phyloP scores from a whole-genome alignment of 176 grass and related monocot genomes.

The Carex kokanica region DNA sequence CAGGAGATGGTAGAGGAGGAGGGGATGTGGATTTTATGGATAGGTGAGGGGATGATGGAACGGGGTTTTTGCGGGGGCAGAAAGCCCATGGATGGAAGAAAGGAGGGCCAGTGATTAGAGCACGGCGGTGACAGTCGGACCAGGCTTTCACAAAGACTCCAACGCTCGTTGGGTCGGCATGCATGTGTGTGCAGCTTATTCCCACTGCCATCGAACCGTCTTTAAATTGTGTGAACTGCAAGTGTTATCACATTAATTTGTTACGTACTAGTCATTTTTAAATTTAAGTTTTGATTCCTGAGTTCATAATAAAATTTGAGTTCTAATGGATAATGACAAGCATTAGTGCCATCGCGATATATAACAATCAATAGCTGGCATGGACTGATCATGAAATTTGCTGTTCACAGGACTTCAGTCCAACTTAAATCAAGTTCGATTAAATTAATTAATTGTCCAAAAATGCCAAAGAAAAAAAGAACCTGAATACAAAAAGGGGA shows the following conservation, averaged over 20 bases:
- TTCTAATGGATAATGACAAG: neutral
- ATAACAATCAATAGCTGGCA: neutral
- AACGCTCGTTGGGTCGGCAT: conserved; percentile 69
- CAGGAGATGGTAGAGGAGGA: neutral
- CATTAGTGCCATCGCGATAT: neutral
- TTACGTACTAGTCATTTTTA: neutral
- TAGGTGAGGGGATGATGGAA: conserved; percentile 35
- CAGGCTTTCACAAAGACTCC: conserved; percentile 56
- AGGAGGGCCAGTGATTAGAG: conserved; percentile 38
- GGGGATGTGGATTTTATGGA: conserved; percentile 31
- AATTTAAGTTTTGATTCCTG: neutral
- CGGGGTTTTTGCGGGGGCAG: conserved; percentile 7
- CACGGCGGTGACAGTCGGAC: conserved; percentile 62
- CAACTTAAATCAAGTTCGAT: neutral
- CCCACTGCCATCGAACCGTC: conserved; percentile 69
- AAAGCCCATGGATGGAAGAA: conserved; percentile 66
- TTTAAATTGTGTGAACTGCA: conserved; percentile 72
- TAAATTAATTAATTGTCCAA: neutral
- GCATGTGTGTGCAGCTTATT: conserved; percentile 66
- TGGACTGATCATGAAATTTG: neutral
- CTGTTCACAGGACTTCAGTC: neutral
- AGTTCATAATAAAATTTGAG: neutral
- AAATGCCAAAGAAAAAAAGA: neutral
- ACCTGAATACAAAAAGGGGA: conserved; percentile 89
- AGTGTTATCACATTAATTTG: neutral